These are phyloP conservation scores for Albatrellus ellisii DNA, from an alignment of 768 basidiomycete genomes.

Conservation along the genomic window DNA sequence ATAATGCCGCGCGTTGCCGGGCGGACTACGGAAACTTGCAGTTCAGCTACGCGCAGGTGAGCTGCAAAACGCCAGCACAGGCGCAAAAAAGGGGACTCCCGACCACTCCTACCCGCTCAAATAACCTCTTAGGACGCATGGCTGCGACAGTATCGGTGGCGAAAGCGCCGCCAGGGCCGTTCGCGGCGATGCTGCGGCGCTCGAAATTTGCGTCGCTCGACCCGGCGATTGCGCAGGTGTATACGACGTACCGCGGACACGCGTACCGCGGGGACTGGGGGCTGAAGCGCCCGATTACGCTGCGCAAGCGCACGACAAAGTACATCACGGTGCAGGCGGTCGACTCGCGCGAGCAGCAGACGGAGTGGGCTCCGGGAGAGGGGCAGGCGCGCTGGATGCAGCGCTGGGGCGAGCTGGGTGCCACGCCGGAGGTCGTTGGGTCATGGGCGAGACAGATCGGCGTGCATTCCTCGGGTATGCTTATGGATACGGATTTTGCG, in stretches of 20 bases:
- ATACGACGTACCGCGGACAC: slow-evolving; percentile 55
- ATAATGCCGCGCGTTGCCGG: slow-evolving; percentile 7
- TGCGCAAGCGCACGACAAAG: slow-evolving; percentile 47
- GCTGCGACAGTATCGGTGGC: not conserved
- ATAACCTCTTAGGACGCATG: too few species aligned
- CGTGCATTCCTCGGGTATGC: slow-evolving; percentile 18
- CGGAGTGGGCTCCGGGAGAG: slow-evolving; percentile 64
- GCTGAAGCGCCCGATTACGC: slow-evolving; percentile 67
- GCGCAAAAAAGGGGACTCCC: not conserved
- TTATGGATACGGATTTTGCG: slow-evolving; percentile 34
- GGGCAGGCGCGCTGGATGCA: slow-evolving; percentile 53
- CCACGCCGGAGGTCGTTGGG: slow-evolving; percentile 21
- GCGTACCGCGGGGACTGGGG: slow-evolving; percentile 76
- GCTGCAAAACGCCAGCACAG: not conserved
- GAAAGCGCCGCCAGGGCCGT: slow-evolving; percentile 41
- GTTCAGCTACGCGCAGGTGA: not conserved
- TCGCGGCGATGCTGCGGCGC: slow-evolving; percentile 62
- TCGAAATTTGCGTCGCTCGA: slow-evolving; percentile 78
- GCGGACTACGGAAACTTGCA: slow-evolving; percentile 2
- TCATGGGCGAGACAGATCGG: slow-evolving; percentile 31
- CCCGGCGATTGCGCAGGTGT: slow-evolving; percentile 65
- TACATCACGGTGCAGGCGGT: slow-evolving; percentile 54
- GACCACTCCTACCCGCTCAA: too few species aligned
- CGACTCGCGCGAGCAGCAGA: slow-evolving; percentile 63
- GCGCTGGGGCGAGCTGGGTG: slow-evolving; percentile 51